These are phyloP conservation scores for Malassezia brasiliensis DNA, from an alignment of 1,284 basidiomycete genomes.

Conservation along the genomic window DNA sequence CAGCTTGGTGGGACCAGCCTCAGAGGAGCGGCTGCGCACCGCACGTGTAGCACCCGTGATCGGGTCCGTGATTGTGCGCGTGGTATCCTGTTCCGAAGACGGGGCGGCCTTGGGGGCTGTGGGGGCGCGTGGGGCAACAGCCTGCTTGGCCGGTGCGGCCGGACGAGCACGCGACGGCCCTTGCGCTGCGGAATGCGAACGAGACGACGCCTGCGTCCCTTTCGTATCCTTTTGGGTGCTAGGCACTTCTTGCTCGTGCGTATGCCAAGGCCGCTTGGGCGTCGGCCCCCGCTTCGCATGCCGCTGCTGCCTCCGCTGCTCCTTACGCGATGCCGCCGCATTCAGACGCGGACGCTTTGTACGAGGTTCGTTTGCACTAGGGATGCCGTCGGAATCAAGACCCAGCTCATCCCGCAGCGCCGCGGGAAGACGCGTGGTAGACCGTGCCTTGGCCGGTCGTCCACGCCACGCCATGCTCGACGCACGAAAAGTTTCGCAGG, in stretches of 20 bases:
- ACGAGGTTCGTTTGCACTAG: neutral
- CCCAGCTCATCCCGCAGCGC: slow-evolving; percentile 41
- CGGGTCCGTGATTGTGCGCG: slow-evolving; percentile 8
- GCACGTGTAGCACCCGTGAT: slow-evolving; percentile 8
- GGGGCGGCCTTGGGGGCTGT: too few relatives aligned
- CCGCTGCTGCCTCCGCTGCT: slow-evolving; percentile 11
- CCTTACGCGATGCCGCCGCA: slow-evolving; percentile 8
- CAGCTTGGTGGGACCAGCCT: neutral
- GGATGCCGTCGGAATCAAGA: slow-evolving; percentile 1
- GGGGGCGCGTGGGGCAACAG: too few relatives aligned
- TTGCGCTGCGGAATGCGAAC: too few relatives aligned
- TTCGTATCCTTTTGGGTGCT: neutral
- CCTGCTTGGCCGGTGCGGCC: too few relatives aligned
- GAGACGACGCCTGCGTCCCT: neutral
- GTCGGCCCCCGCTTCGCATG: slow-evolving; percentile 7
- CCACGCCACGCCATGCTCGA: neutral
- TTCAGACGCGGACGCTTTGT: neutral
- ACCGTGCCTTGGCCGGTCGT: slow-evolving; percentile 20
- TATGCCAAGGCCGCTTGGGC: neutral
- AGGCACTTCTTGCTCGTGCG: neutral
- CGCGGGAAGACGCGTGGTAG: slow-evolving; percentile 35
- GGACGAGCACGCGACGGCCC: too few relatives aligned
- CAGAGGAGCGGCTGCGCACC: neutral
- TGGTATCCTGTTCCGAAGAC: neutral
- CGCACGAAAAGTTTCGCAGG: slow-evolving; percentile 1